phyloP scores from a whole-genome alignment of 108 stramenopile species.

The Cyclostephanos invisitatus region DNA sequence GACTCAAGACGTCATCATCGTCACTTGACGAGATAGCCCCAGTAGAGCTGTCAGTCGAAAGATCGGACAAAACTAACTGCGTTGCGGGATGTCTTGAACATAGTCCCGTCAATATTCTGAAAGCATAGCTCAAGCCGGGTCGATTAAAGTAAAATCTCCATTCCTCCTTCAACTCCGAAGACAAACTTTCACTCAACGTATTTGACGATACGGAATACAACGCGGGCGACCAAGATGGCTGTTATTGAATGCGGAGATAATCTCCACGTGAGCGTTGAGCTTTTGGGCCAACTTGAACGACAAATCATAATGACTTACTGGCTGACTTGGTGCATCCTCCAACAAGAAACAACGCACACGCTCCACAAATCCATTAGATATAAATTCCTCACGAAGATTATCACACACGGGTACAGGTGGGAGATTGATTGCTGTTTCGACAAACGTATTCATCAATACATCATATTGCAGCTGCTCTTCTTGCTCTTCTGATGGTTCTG shows the following conservation, averaged over 20 bases:
- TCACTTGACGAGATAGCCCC: conserved; percentile 10
- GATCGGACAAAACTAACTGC: conserved; percentile 41
- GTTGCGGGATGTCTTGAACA: conserved; percentile 60
- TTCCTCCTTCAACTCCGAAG: conserved; percentile 21
- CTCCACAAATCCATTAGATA: conserved; percentile 70
- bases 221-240: conserved; percentile 76
- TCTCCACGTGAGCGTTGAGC: neutral
- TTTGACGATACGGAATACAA: conserved; percentile 53
- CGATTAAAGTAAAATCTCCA: conserved; percentile 70
- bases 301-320: conserved; percentile 8
- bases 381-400: conserved; percentile 63
- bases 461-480: neutral
- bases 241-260: neutral
- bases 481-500: neutral
- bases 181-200: neutral
- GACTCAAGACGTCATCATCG: neutral
- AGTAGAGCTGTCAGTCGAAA: neutral
- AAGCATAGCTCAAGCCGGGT: conserved; percentile 59
- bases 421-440: conserved; percentile 74
- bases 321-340: conserved; percentile 55
- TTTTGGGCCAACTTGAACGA: neutral
- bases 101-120: conserved; percentile 71
- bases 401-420: conserved; percentile 79
- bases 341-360: conserved; percentile 55
- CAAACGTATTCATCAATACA: conserved; percentile 40